Evolutionary conservation across 768 basidiomycete genomes (phyloP), one percentile per base, ranked within the genome.

Genomic region (Hygrophorus pudorinus): DNA sequence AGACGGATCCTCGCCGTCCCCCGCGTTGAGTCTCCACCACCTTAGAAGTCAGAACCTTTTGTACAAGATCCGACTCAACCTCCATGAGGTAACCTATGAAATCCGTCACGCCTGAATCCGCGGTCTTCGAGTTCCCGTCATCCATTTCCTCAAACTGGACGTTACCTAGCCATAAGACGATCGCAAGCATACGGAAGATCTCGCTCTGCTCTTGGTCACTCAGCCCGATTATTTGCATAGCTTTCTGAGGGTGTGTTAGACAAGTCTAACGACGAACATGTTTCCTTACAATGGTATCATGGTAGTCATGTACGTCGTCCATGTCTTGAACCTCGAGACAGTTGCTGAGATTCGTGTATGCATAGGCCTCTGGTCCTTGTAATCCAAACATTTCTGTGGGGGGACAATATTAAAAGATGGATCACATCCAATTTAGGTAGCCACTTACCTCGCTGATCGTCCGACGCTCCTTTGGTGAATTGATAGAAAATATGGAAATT

Each of bases 401-500:
- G 14, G 32, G 53, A 21, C 35, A 35, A 51, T 30, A n/a, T n/a
- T n/a, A n/a, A n/a, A 61, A 47, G 48, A 20, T 45, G 33, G 36
- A 38, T 41, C 5, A 18, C 34, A 5, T 41, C 11, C 20, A 21
- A 24, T 7, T n/a, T 40, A 18, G 16, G 20, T 14, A 14, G 10
- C 14, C 13, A 59, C 74, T 46, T 55, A 88, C 92, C 91, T 61
- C 90, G 78, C 61, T 97, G 90, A 37, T 83, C 87, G 38, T 81
- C 72, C 5, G 85, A 79, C 3, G 96, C 94, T 4, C 81, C 91
- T 59, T 97, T 99, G 20, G 96, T 97, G 62, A 98, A 96, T 59
- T 99, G 96, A 62, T 98, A 99, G 71, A 99, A 98, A 48, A 99
- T 93, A 57, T 99, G 96, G 63, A 98, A 98, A 61, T 96, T 88